Evolutionary conservation across 2,329 filamentous ascomycete genomes (phyloP), one percentile per base, ranked within the genome.

Genomic region (Fusarium haematococcum): DNA sequence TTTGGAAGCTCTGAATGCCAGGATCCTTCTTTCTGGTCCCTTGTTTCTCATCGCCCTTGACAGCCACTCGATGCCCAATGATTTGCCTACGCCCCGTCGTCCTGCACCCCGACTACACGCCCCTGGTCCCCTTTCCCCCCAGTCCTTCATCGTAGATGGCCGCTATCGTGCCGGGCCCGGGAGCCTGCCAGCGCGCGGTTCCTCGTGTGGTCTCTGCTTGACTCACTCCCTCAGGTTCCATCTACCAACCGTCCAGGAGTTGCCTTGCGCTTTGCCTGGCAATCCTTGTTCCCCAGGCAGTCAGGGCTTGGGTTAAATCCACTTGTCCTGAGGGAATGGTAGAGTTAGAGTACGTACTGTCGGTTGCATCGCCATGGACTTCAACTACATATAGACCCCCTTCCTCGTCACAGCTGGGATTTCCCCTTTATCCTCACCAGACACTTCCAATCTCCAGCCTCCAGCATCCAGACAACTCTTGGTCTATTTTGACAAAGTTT

Each of bases 31-130:
- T 61, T 50, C 43, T 67, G 68, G 59, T 75, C 41, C 72, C 72
- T 75, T 73, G 71, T 63, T 63, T 56, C 54, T 18, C 54, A 32
- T 61, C 30, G 39, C 45, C 50, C 43, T 74, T 37, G 57, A 67
- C 45, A 48, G 59, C 63, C 74, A 65, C 65, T 73, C 75, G 76
- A 63, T 78, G 65, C 76, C 76, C 76, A 78, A 78, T 78, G 72
- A 63, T 78, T 76, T 68, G 67, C 41, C 65, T 68, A 74, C 62
- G 75, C 75, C 75, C 66, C 64, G 63, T 67, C 50, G 37, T 68
- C 35, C 60, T 69, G 69, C 65, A 75, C 71, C 72, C 72, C 69
- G 45, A 58, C 69, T 67, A 43, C 69, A 69, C 69, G 54, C 72
- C 69, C 72, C 74, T 50, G 30, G 50, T 52, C 39, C 48, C 18